Base-by-base conservation (phyloP, 2,329 filamentous ascomycete species). In the Aspergillus pseudoviridinutans region DNA sequence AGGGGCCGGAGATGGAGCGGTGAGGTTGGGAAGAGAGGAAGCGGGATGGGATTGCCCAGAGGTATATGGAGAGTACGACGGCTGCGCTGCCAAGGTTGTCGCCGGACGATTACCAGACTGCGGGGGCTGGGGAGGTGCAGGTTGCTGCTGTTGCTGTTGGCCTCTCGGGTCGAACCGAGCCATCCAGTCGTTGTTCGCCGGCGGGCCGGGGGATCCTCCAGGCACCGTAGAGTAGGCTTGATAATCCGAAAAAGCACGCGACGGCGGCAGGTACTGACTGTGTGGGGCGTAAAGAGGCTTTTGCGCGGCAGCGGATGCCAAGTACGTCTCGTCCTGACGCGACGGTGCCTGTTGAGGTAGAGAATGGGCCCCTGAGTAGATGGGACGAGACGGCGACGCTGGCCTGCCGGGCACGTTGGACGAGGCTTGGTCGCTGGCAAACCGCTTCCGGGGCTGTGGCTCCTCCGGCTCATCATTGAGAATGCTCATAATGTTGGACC, bases 401-500 rank as follows among this genome's bases (percentile, higher is more conserved):
- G 58, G 52, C 28, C 54, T 57, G 17, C 55, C 57, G 2, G 57
- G 52, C 20, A 65, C 59, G 1, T 57, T 55, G 25, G 69, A 62
- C 17, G 69, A 63, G 24, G 59, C 61, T 57, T 67, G 66, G 22
- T 79, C 77, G 57, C 73, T 70, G n/a, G 76, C 75, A 53, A 77
- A 74, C 9, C 76, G 71, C 59, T 80, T 80, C 35, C 74, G 71
- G 32, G 75, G 78, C 56, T 74, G 75, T 35, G 76, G 78, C 51
- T 80, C 78, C 42, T 77, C 74, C 0, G 78, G 73, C 56, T 80
- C 78, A 51, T 79, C 76, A 58, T 80, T 81, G 35, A 81, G 66
- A 44, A 81, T 75, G 57, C 70, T 78, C 71, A 79, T 78, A 49
- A 81, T 79, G 61, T 80, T 80, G 1, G 78, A 80, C 42, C 77